Evolutionary conservation across 2,329 filamentous ascomycete genomes (phyloP).

Genomic region (Acarospora socialis): DNA sequence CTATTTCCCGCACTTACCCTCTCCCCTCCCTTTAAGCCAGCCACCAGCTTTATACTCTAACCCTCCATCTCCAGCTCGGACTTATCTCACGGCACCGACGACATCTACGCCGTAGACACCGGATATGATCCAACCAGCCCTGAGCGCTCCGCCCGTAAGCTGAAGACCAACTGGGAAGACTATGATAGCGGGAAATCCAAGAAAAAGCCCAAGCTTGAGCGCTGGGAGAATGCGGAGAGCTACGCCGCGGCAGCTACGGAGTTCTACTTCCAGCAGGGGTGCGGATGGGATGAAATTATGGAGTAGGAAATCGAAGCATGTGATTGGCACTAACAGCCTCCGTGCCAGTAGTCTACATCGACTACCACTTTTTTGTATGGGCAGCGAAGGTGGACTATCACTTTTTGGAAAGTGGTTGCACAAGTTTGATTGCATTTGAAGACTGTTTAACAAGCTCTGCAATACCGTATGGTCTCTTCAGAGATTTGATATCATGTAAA

Average conservation of each 20-base stretch:
- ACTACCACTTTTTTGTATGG: too few relatives aligned
- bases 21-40: constrained; percentile 1
- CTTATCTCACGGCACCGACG: neutral
- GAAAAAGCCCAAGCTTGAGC: neutral
- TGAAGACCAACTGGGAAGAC: neutral
- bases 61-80: too few relatives aligned
- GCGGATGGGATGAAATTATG: neutral
- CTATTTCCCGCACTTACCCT: neutral
- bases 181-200: neutral
- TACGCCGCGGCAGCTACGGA: neutral
- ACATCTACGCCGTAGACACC: neutral
- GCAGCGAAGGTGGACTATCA: too few relatives aligned
- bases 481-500: too few relatives aligned
- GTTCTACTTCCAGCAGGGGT: neutral
- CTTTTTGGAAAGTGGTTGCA: too few relatives aligned
- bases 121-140: neutral
- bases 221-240: neutral
- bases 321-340: too few relatives aligned
- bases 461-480: too few relatives aligned
- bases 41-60: neutral
- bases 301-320: too few relatives aligned
- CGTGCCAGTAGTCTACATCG: too few relatives aligned
- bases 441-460: too few relatives aligned
- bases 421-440: too few relatives aligned
- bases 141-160: neutral